These are phyloP conservation scores for Cephaloascus fragrans DNA, from an alignment of 805 yeast genomes.

Conservation along the genomic window DNA sequence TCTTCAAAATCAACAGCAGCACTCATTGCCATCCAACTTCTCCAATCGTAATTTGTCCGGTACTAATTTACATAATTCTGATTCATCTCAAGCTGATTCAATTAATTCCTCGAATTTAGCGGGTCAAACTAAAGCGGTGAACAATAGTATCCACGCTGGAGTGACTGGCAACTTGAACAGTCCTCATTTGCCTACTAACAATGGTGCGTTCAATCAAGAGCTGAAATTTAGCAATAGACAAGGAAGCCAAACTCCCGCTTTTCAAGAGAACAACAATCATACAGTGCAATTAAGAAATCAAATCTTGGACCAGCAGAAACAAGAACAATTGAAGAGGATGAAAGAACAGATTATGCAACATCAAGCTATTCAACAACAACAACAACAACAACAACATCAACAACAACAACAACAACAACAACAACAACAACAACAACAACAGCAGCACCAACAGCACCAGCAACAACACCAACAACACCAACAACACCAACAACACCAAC, in stretches of 20 bases:
- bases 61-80: neutral
- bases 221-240: neutral
- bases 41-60: neutral
- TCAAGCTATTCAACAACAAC: neutral
- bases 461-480: constrained; percentile 3
- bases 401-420: neutral
- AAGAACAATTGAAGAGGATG: neutral
- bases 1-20: neutral
- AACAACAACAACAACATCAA: neutral
- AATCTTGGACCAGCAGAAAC: neutral
- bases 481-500: constrained; percentile 6
- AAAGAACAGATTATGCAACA: neutral
- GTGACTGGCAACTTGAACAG: too few species aligned
- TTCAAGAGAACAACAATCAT: neutral
- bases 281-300: neutral
- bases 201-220: neutral
- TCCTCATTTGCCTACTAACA: too few species aligned
- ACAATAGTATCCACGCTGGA: too few species aligned
- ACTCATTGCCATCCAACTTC: neutral
- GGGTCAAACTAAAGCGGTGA: too few species aligned
- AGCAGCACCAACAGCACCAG: constrained; percentile 5
- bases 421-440: neutral
- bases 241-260: neutral
- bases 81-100: neutral
- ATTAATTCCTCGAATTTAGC: neutral